Conservation (phyloP, 1,284 basidiomycete species). For the Moesziomyces aphidis region DNA sequence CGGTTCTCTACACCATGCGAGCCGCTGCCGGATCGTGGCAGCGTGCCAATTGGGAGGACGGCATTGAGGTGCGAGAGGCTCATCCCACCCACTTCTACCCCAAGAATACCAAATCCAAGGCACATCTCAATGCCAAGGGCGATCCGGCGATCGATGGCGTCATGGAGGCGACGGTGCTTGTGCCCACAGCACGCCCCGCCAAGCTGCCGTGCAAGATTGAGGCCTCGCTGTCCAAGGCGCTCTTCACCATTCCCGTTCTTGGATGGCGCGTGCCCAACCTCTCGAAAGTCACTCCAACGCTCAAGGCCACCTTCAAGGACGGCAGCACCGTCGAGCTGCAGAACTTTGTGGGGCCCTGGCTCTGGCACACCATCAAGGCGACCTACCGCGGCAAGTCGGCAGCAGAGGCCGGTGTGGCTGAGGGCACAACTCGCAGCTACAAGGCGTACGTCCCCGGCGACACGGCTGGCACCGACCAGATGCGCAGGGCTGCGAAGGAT, state of each 20-base stretch:
- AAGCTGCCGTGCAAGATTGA: constrained; percentile 49
- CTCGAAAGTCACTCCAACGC: constrained; percentile 2
- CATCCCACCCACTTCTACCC: constrained; percentile 32
- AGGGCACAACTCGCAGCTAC: constrained; percentile 24
- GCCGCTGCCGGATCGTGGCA: constrained; percentile 44
- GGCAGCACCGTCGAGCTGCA: constrained; percentile 41
- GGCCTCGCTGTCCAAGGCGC: constrained; percentile 8
- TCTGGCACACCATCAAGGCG: constrained; percentile 47
- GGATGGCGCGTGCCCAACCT: constrained; percentile 20
- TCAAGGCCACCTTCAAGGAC: constrained; percentile 41
- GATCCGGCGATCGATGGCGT: constrained; percentile 38
- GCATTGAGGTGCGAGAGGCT: constrained; percentile 43
- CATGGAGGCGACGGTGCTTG: constrained; percentile 41
- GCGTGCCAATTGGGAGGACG: constrained; percentile 49
- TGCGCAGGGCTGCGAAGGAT: constrained; percentile 50
- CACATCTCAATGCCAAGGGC: constrained; percentile 39
- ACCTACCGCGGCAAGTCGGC: constrained; percentile 41
- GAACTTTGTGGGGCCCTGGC: constrained; percentile 47
- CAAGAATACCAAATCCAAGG: constrained; percentile 17
- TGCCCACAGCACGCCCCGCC: constrained; percentile 49
- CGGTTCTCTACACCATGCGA: constrained; percentile 49
- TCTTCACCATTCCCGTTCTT: constrained; percentile 20
- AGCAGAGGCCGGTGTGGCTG: constrained; percentile 11
- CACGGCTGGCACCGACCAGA: constrained; percentile 40
- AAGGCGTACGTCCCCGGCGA: constrained; percentile 40